Conservation (phyloP, 2,329 filamentous ascomycete species). For the Dothistroma pini region DNA sequence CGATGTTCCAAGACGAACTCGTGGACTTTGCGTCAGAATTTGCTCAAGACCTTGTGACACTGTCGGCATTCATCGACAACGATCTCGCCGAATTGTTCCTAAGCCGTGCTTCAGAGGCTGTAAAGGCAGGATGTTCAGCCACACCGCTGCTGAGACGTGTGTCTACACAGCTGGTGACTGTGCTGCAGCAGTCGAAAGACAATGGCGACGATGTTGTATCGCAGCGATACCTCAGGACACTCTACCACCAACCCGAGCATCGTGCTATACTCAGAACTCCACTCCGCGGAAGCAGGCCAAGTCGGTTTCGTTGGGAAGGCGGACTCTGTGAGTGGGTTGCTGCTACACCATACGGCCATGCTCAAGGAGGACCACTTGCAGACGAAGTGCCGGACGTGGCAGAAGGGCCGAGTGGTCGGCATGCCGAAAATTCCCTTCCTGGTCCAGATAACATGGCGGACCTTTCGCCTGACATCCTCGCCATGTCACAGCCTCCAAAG, state of each 20-base stretch:
- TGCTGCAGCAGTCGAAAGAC: constrained; percentile 12
- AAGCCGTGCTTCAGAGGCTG: neutral
- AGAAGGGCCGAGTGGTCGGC: neutral
- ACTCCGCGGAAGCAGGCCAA: constrained; percentile 9
- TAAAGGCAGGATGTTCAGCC: neutral
- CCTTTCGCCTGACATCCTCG: constrained; percentile 7
- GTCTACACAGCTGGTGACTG: constrained; percentile 9
- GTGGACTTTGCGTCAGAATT: constrained; percentile 2
- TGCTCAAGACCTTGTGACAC: neutral
- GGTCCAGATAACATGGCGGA: neutral
- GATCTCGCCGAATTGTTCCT: neutral
- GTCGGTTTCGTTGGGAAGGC: constrained; percentile 43
- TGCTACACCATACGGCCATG: constrained; percentile 34
- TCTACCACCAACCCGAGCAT: neutral
- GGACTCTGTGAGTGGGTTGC: constrained; percentile 46
- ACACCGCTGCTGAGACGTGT: constrained; percentile 10
- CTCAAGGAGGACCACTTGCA: neutral
- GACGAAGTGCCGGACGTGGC: neutral
- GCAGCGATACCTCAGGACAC: neutral
- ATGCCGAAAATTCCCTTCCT: neutral
- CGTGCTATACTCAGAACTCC: constrained; percentile 7
- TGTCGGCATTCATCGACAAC: neutral
- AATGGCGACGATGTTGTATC: constrained; percentile 10
- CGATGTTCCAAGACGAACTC: neutral
- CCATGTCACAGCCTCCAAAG: constrained; percentile 2